Evolutionary conservation across 257 asterid genomes (phyloP).

Genomic region (Capsicum chinense): DNA sequence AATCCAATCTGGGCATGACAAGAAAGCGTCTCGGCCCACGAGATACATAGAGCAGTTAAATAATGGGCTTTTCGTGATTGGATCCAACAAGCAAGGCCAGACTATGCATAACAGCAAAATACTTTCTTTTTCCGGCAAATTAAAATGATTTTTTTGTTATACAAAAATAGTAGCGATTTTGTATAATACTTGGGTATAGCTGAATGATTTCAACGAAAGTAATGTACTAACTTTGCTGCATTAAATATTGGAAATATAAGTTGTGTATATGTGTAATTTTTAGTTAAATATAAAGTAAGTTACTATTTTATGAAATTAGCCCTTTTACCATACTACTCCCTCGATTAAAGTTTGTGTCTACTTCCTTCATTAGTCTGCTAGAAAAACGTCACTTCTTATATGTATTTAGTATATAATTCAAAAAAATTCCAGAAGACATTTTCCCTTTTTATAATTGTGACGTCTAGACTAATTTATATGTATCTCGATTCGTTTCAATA

Average conservation of each 20-base stretch:
- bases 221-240: not conserved
- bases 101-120: not conserved
- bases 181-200: not conserved
- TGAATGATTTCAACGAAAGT: not conserved
- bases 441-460: too few species aligned
- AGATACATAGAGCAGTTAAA: too few species aligned
- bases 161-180: not conserved
- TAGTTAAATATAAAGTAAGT: too few species aligned
- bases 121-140: not conserved
- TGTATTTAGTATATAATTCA: too few species aligned
- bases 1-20: too few species aligned
- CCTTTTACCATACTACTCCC: not conserved
- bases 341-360: not conserved
- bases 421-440: too few species aligned
- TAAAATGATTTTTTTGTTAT: not conserved
- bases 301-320: not conserved
- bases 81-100: not conserved
- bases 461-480: too few species aligned
- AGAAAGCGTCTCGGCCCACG: too few species aligned
- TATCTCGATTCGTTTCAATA: too few species aligned
- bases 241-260: too few species aligned
- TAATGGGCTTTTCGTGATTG: constrained; percentile 4
- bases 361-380: not conserved
- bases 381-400: too few species aligned
- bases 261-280: too few species aligned